Base-by-base conservation (phyloP, 2,329 filamentous ascomycete genomes). In the Fusarium verticillioides region DNA sequence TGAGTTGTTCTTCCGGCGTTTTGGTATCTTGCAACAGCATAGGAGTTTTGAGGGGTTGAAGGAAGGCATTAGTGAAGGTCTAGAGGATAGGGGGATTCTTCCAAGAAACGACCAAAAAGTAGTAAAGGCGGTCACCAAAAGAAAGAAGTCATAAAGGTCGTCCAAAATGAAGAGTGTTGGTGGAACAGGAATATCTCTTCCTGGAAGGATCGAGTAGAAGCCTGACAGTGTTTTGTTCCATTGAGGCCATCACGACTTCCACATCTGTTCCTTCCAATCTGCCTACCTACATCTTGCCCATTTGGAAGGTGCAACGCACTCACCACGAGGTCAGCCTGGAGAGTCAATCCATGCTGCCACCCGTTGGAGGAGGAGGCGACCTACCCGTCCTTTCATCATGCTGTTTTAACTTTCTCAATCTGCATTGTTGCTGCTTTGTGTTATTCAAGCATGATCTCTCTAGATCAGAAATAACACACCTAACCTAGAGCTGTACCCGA, bases 11-110 rank as follows among this genome's bases (percentile, higher is more conserved):
- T 42, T 53, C 30, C 46, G 13, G 26, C 46, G 52, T 30, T 66
- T 70, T 49, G 53, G 70, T 39, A 63, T 60, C 43, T 73, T 67
- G 60, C 75, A 78, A 52, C 79, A 81, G 59, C 75, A 79, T 18
- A 77, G 39, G 9, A 74, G 66, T 49, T 63, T 50, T 72, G 79
- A 77, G 15, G 26, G 47, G n/a, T 43, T 49, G 28, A 46, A 40
- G 11, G 43, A 23, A n/a, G 44, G 39, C 44, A 58, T 57, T 7
- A 39, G 19, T 39, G 26, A 56, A 40, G 30, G 18, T 9, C 18
- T 21, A n/a, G 39, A 52, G 19, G 23, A 50, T 71, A 54, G 34
- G n/a, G 39, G 32, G 42, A n/a, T 40, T 70, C 63, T 62, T 70
- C 60, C 74, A 77, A 74, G 68, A 75, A 69, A 43, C 19, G 42